A percentile compares a stretch with the other conserved stretches of the same genome.
These are phyloP conservation scores for Senecio squalidus DNA, from an alignment of 140 eudicot species.

Conservation along the genomic window DNA sequence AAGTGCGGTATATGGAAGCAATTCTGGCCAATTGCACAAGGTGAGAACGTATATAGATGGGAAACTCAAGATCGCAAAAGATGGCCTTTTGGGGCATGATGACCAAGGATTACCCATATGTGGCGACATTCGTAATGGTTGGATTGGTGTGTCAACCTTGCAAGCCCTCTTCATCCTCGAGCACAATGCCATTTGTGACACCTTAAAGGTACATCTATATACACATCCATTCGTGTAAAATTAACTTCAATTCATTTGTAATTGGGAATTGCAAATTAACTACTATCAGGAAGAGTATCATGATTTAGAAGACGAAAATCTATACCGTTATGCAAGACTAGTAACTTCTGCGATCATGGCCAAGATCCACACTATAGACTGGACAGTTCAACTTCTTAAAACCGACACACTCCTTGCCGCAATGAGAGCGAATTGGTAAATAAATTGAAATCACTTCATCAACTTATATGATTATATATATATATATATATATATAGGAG, in stretches of 20 bases:
- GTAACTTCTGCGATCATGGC: slow-evolving; percentile 62
- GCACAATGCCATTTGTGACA: slow-evolving; percentile 53
- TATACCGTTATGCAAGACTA: slow-evolving; percentile 44
- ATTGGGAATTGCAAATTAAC: slow-evolving; percentile 1
- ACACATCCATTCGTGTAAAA: neutral
- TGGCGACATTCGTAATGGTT: too few species aligned
- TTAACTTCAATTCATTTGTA: neutral
- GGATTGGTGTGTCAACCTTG: too few species aligned
- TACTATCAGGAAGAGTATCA: slow-evolving; percentile 35
- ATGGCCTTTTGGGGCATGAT: slow-evolving; percentile 34
- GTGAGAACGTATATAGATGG: slow-evolving; percentile 47
- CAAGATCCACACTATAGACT: slow-evolving; percentile 63
- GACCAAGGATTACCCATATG: slow-evolving; percentile 19
- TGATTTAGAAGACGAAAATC: slow-evolving; percentile 31
- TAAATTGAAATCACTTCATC: neutral
- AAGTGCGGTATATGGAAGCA: slow-evolving; percentile 43
- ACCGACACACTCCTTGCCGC: slow-evolving; percentile 45
- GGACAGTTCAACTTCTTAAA: slow-evolving; percentile 62
- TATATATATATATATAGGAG: neutral
- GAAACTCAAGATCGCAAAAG: slow-evolving; percentile 37
- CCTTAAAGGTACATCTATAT: slow-evolving; percentile 30
- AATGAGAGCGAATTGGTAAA: slow-evolving; percentile 56
- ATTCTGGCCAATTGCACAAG: slow-evolving; percentile 15
- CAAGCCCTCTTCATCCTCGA: slow-evolving; percentile 49
- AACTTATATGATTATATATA: neutral